Evolutionary conservation across 331 rosid genomes (phyloP), one percentile per base, ranked within the genome.

Genomic region (Pyracantha coccinea): DNA sequence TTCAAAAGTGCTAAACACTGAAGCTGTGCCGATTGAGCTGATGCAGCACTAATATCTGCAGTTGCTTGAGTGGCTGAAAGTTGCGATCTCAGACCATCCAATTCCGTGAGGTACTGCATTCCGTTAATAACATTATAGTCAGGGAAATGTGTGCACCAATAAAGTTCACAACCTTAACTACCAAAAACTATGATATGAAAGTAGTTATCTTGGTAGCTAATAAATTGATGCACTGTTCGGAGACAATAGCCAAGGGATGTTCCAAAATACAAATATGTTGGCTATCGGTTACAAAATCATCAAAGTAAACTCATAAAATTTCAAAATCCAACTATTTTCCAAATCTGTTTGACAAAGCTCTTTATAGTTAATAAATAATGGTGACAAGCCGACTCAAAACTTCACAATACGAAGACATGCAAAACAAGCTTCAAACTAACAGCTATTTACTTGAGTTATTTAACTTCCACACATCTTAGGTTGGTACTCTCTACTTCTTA

Each of bases 41-140:
- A 90, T 41, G 89, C 96, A 75, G 92, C 90, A 79, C 97, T 89
- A 47, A 97, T 89, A 73, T 95, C 97, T 4, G 91, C 96, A 52
- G 90, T 90, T 72, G 87, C 92, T 80, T 82, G 92, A 19, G 97
- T 82, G 55, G 86, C 77, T 57, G 84, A 85, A 78, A 92, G 91
- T 80, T 89, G 91, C 11, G 79, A 77, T 81, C 90, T 85, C 64
- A 90, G 85, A 85, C 77, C 93, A 82, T 89, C 97, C 87, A 95
- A 79, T 78, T 92, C 97, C 74, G 81, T 70, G 73, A 90, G 84
- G 75, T 82, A 83, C 99, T 95, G 93, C 77, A 84, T 57, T 69
- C 21, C 66, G 11, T 71, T 16, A 29, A 57, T 58, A 66, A 59
- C 6, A 13, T 19, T n/a, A 38, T 8, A 25, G 62, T 66, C 50